Base-by-base conservation (phyloP, 2,329 filamentous ascomycete genomes). In the Venturia oleaginea region DNA sequence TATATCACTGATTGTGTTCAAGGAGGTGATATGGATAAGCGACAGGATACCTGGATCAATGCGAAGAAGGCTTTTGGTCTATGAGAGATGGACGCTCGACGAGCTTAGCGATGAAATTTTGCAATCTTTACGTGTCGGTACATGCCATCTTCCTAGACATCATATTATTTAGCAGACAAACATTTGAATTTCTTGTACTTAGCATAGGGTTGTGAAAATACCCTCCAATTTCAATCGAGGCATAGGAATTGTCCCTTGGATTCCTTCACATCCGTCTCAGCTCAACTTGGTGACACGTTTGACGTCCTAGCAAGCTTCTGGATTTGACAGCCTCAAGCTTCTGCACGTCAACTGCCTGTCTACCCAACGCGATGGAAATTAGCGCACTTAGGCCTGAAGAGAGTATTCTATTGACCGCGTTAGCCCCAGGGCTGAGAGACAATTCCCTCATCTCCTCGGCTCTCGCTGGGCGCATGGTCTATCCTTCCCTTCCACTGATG, bases 1-100 rank as follows among this genome's bases (percentile, higher is more conserved):
- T 88, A 85, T 72, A 72, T 87, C 66, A 79, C 71, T 4, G 68
- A 71, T 1, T 88, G 85, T 73, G 77, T 87, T 48, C 76, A 77
- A 0, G 83, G 83, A 3, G 75, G 76, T 0, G 74, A 75, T 17
- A 80, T 77, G 10, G 72, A 75, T 38, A 79, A 78, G 27, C 72
- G 84, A 34, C 76, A 76, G 68, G 71, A 70, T 32, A 79, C 82
- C 64, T 86, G 83, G 82, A 71, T 69, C 38, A 73, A 74, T 65
- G 83, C 83, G 27, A 73, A 77, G 61, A 65, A 76, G 40, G 63
- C 61, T 17, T 22, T 68, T 64, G 55, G 60, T 27, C 22, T 63
- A 11, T 63, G 40, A 62, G n/a, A 7, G 38, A 37, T 37, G 43
- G 2, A 37, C 3, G 17, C n/a, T 30, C 17, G 22, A 17, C 27